Evolutionary conservation across 179 eudicot species (phyloP), one percentile per base, ranked within the genome.

Genomic region (Heliamphora pulchella): DNA sequence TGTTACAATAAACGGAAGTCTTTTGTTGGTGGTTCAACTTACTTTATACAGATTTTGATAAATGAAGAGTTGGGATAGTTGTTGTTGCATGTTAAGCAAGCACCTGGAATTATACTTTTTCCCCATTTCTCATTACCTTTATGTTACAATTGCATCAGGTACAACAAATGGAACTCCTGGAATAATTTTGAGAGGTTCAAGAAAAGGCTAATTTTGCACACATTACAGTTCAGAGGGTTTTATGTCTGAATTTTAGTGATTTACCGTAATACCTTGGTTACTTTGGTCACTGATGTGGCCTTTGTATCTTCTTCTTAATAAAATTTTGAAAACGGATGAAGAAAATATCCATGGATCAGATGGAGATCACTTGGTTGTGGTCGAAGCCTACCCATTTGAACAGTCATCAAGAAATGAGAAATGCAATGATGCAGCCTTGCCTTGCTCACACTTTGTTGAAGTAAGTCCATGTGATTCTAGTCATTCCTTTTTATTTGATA

Each of bases 281-380:
- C 9, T 15, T 65, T 77, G 84, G 70, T 73, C 77, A 74, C 80
- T 59, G 41, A 94, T 94, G 98, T 91, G 97, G 97, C 86, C 94
- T 58, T 77, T 90, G 75, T 80, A 86, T 86, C 78, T 88, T 53
- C 86, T 93, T 65, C 69, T 87, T 20, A 89, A 87, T 82, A 93
- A 93, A 82, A 74, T 93, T 75, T 79, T 93, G 69, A 91, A 86
- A 54, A 76, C 90, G 79, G 93, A 90, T 79, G 96, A 88, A 87
- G 89, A 65, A 76, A 77, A 79, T 72, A 86, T 44, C 58, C 85
- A 83, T 53, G 72, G 81, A 50, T 84, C 87, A 58, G 86, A 80
- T 80, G 86, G 82, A 54, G 79, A 83, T 78, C 84, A 79, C 20
- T 81, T 82, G 58, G 71, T 81, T 62, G 86, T 82, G 63, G 84